Conservation (phyloP, 2,329 filamentous ascomycete species). For the Didymosphaeria variabile region DNA sequence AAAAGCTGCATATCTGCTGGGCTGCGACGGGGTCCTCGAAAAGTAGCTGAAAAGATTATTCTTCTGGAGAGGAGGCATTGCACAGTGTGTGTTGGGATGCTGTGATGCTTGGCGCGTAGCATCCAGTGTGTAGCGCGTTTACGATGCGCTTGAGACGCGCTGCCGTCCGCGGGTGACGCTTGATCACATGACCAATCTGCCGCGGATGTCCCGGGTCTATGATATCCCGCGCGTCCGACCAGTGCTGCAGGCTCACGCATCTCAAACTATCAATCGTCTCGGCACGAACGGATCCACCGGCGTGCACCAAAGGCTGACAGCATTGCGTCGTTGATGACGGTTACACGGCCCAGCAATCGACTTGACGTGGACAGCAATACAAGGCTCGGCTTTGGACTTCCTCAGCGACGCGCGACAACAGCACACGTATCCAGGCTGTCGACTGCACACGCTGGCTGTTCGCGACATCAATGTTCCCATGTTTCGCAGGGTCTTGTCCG, state of each 20-base stretch:
- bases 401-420: background rate
- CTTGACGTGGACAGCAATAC: background rate
- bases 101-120: constrained; percentile 18
- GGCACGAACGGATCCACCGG: constrained; percentile 5
- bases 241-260: background rate
- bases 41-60: constrained; percentile 59
- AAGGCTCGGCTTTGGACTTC: background rate
- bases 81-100: constrained; percentile 5
- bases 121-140: background rate
- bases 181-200: constrained; percentile 5
- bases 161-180: no score
- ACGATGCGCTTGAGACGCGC: constrained; percentile 6
- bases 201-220: background rate
- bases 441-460: background rate
- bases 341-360: background rate
- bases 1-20: constrained; percentile 27
- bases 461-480: constrained; percentile 7
- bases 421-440: background rate
- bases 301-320: background rate
- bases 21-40: constrained; percentile 38
- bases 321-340: background rate
- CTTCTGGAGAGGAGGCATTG: constrained; percentile 29
- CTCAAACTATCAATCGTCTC: constrained; percentile 5
- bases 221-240: background rate
- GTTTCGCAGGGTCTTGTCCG: constrained; percentile 18